Evolutionary conservation across 768 basidiomycete genomes (phyloP).

Genomic region (Trichaptum fuscoviolaceum): DNA sequence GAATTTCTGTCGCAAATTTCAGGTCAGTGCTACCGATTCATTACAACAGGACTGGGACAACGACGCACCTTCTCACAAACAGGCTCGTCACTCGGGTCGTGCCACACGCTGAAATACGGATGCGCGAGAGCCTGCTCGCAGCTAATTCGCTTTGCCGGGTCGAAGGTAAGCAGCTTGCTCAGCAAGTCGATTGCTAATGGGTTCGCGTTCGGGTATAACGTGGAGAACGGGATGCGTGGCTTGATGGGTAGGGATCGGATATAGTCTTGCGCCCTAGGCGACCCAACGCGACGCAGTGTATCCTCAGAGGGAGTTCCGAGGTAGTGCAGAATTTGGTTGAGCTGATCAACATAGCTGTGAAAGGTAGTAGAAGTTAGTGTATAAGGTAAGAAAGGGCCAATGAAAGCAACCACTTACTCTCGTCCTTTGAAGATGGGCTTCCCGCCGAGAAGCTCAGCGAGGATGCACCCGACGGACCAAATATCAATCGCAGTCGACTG

Average conservation of each 20-base stretch:
- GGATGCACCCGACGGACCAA: slow-evolving; percentile 94
- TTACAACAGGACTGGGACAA: slow-evolving; percentile 5
- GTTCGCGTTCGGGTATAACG: slow-evolving; percentile 91
- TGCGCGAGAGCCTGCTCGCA: slow-evolving; percentile 95
- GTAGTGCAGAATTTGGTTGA: slow-evolving; percentile 96
- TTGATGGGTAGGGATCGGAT: slow-evolving; percentile 98
- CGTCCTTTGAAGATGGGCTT: slow-evolving; percentile 97
- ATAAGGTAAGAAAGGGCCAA: neutral
- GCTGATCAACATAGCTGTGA: slow-evolving; percentile 89
- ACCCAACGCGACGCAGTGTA: slow-evolving; percentile 92
- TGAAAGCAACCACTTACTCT: slow-evolving; percentile 55
- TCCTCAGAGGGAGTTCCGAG: slow-evolving; percentile 98
- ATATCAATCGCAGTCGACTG: slow-evolving; percentile 90
- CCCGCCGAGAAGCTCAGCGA: slow-evolving; percentile 88
- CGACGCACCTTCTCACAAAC: slow-evolving; percentile 63
- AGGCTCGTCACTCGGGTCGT: slow-evolving; percentile 94
- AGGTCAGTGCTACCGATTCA: neutral
- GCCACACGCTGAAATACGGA: slow-evolving; percentile 95
- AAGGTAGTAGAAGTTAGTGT: slow-evolving; percentile 10
- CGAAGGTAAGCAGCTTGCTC: slow-evolving; percentile 88
- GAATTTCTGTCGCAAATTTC: slow-evolving; percentile 55
- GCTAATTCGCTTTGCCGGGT: slow-evolving; percentile 92
- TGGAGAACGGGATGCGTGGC: slow-evolving; percentile 87
- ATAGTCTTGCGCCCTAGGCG: slow-evolving; percentile 94
- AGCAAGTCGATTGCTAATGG: slow-evolving; percentile 92